A percentile compares a stretch with the other conserved stretches of the same genome.
These are phyloP conservation scores for Austropuccinia psidii DNA, from an alignment of 1,284 basidiomycete species.

Conservation along the genomic window DNA sequence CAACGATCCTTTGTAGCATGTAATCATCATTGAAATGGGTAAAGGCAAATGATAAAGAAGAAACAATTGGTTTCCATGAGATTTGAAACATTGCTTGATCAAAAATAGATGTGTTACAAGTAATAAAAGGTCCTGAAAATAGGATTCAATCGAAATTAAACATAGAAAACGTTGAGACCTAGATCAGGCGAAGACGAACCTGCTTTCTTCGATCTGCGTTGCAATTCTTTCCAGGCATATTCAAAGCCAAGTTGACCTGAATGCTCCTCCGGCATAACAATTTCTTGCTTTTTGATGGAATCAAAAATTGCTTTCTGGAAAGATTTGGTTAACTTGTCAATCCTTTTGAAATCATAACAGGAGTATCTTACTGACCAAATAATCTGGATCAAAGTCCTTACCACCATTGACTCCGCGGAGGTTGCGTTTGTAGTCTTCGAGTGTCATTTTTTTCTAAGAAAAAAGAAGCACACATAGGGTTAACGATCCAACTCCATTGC, in stretches of 20 bases:
- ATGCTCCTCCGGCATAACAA: slow-evolving; percentile 97
- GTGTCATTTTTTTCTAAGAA: slow-evolving; percentile 83
- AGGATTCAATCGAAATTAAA: not conserved
- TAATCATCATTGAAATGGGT: slow-evolving; percentile 94
- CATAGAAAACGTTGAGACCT: not conserved
- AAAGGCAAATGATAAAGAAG: slow-evolving; percentile 66
- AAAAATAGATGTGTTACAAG: slow-evolving; percentile 68
- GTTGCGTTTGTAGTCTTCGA: slow-evolving; percentile 89
- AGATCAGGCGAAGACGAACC: slow-evolving; percentile 58
- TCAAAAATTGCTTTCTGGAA: slow-evolving; percentile 80
- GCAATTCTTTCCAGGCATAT: slow-evolving; percentile 95
- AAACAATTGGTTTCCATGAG: slow-evolving; percentile 84
- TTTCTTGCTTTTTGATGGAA: slow-evolving; percentile 86
- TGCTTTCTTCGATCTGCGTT: slow-evolving; percentile 69
- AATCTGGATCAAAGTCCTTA: slow-evolving; percentile 73
- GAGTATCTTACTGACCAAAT: slow-evolving; percentile 57
- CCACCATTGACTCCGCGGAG: slow-evolving; percentile 86
- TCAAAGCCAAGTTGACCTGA: slow-evolving; percentile 95
- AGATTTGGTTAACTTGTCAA: slow-evolving; percentile 31
- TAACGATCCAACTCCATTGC: not conserved
- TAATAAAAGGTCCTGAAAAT: slow-evolving; percentile 62
- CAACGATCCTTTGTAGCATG: slow-evolving; percentile 85
- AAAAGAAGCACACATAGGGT: not conserved
- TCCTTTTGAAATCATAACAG: not conserved
- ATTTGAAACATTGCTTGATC: slow-evolving; percentile 88